A percentile compares a stretch with the other conserved stretches of the same genome.
Evolutionary conservation across 1,284 basidiomycete genomes (phyloP).

Genomic region (Volvariella surrecta): DNA sequence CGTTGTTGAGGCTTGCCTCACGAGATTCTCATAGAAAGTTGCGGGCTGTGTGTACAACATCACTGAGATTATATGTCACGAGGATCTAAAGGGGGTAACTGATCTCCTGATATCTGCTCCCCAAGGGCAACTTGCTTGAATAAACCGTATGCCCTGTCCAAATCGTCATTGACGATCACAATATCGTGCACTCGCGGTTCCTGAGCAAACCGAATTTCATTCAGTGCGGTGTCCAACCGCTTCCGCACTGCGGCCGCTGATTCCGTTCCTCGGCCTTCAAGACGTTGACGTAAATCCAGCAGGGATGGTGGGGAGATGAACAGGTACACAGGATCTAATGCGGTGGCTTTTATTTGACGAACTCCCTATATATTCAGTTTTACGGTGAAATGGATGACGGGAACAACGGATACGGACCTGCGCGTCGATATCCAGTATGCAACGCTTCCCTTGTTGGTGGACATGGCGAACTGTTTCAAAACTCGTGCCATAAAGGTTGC

Average conservation of each 20-base stretch:
- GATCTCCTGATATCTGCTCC: constrained; percentile 42
- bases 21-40: too few species aligned
- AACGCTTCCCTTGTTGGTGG: constrained; percentile 56
- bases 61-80: too few species aligned
- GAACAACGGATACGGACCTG: constrained; percentile 49
- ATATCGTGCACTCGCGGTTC: constrained; percentile 71
- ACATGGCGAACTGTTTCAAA: constrained; percentile 59
- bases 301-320: constrained; percentile 91
- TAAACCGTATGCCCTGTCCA: constrained; percentile 74
- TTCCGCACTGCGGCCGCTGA: constrained; percentile 65
- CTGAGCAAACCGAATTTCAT: constrained; percentile 84
- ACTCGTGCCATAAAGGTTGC: constrained; percentile 91
- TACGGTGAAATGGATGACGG: constrained; percentile 4
- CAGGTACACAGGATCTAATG: constrained; percentile 81
- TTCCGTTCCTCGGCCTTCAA: constrained; percentile 84
- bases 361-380: constrained; percentile 62
- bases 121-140: constrained; percentile 71
- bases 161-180: constrained; percentile 88
- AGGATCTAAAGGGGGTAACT: constrained; percentile 50
- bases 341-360: constrained; percentile 75
- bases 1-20: too few species aligned
- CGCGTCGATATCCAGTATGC: constrained; percentile 95
- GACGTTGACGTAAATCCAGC: constrained; percentile 54
- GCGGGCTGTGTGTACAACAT: too few species aligned
- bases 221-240: constrained; percentile 73